Conservation (phyloP, 2,329 filamentous ascomycete genomes). For the Alternaria brassicicola region DNA sequence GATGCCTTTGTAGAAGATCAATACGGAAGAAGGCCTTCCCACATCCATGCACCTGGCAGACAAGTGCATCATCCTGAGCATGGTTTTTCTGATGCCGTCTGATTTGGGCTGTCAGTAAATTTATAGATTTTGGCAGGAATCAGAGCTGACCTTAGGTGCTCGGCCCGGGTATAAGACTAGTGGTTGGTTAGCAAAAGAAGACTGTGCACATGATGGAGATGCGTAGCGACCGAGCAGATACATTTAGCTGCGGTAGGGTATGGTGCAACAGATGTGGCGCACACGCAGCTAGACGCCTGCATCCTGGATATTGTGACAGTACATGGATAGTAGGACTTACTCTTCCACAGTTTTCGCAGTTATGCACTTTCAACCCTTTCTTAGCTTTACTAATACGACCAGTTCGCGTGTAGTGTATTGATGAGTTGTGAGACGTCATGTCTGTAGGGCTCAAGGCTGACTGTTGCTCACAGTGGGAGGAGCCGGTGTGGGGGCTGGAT, state of each 20-base stretch:
- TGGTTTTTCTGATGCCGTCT: constrained; percentile 58
- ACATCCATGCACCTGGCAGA: constrained; percentile 51
- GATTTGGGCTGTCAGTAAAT: constrained; percentile 11
- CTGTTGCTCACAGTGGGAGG: constrained; percentile 40
- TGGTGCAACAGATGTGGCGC: not conserved
- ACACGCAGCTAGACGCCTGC: constrained; percentile 7
- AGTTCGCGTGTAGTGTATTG: constrained; percentile 53
- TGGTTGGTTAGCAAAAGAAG: constrained; percentile 27
- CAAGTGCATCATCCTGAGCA: constrained; percentile 48
- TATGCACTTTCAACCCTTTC: constrained; percentile 55
- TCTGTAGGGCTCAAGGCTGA: constrained; percentile 40
- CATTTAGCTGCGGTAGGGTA: not conserved
- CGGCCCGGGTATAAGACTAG: constrained; percentile 55
- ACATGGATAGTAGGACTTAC: constrained; percentile 40
- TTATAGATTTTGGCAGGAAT: not conserved
- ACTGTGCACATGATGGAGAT: not conserved
- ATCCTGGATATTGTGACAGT: not conserved
- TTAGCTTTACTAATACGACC: constrained; percentile 56
- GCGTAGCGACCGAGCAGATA: not conserved
- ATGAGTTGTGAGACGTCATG: constrained; percentile 33
- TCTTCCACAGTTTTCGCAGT: constrained; percentile 54
- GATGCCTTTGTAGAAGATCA: constrained; percentile 54
- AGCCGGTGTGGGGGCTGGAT: constrained; percentile 33
- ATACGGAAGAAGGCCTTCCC: constrained; percentile 53
- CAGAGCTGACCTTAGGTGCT: constrained; percentile 51